These are phyloP conservation scores for Gomphus bonarii DNA, from an alignment of 1,284 basidiomycete species.

Conservation along the genomic window DNA sequence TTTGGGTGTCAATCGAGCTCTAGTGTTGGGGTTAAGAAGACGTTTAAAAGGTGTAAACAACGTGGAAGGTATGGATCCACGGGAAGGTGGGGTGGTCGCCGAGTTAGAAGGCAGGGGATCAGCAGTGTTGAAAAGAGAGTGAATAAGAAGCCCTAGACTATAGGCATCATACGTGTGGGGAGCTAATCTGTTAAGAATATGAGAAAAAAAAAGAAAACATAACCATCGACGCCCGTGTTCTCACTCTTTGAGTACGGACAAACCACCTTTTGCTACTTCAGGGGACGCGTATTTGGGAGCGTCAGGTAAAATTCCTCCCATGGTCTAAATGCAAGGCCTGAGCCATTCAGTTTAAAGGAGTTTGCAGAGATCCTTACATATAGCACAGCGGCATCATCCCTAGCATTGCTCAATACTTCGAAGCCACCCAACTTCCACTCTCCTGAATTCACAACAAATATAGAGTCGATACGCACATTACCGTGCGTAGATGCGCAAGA, in stretches of 20 bases:
- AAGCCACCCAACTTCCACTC: conserved; percentile 97
- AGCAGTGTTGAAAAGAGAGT: conserved; percentile 77
- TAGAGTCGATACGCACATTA: conserved; percentile 65
- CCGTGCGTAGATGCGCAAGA: conserved; percentile 83
- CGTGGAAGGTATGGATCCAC: conserved; percentile 67
- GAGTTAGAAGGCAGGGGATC: conserved; percentile 43
- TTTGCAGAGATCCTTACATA: conserved; percentile 50
- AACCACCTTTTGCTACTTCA: conserved; percentile 88
- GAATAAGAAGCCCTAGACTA: conserved; percentile 76
- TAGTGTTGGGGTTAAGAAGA: conserved; percentile 82
- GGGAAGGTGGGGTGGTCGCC: conserved; percentile 55
- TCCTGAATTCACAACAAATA: conserved; percentile 86
- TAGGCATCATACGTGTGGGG: conserved; percentile 75
- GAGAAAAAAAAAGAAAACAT: neutral
- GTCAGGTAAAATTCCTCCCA: conserved; percentile 60
- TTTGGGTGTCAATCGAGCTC: conserved; percentile 66
- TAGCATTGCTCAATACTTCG: conserved; percentile 77
- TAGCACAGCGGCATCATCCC: conserved; percentile 65
- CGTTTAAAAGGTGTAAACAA: conserved; percentile 82
- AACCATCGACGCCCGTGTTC: conserved; percentile 15
- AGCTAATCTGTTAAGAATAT: conserved; percentile 43
- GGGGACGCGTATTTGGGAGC: conserved; percentile 58
- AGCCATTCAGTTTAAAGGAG: conserved; percentile 12
- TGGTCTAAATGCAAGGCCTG: conserved; percentile 41
- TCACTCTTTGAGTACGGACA: conserved; percentile 77